A percentile compares a stretch with the other conserved stretches of the same genome.
Evolutionary conservation across 805 yeast species (phyloP).

Genomic region (Barnettozyma populi): DNA sequence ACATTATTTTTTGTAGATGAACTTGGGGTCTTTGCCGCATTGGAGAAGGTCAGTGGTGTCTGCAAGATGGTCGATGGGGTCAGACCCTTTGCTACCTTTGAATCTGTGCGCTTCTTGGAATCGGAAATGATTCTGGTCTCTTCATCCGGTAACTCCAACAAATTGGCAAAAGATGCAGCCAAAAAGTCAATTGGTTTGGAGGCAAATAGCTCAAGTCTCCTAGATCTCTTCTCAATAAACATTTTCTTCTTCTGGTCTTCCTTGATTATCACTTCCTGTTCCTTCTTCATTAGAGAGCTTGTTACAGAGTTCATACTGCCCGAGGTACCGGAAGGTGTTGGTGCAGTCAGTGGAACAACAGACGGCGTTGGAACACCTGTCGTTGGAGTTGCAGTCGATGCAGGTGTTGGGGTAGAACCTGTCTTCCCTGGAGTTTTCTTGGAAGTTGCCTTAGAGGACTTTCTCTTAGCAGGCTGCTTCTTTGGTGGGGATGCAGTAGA

Average conservation of each 20-base stretch:
- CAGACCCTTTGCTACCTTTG: slow-evolving; percentile 21
- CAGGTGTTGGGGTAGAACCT: slow-evolving; percentile 7
- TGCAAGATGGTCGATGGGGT: slow-evolving; percentile 27
- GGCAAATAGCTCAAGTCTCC: slow-evolving; percentile 20
- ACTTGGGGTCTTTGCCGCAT: slow-evolving; percentile 22
- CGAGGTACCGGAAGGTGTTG: slow-evolving; percentile 3
- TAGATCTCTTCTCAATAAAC: slow-evolving; percentile 17
- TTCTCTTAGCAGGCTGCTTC: slow-evolving; percentile 14
- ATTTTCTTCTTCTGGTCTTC: slow-evolving; percentile 15
- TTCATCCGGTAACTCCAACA: slow-evolving; percentile 23
- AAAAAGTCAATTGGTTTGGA: slow-evolving; percentile 21
- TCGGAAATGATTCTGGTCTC: slow-evolving; percentile 20
- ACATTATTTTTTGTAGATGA: slow-evolving; percentile 15
- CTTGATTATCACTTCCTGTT: slow-evolving; percentile 19
- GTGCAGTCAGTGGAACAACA: slow-evolving; percentile 1
- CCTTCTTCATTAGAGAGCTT: slow-evolving; percentile 21
- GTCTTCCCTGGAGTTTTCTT: slow-evolving; percentile 16
- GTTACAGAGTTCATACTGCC: slow-evolving; percentile 3
- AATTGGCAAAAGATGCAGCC: slow-evolving; percentile 23
- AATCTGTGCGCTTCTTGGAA: slow-evolving; percentile 14
- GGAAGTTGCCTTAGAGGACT: slow-evolving; percentile 8
- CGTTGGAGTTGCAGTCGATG: not conserved
- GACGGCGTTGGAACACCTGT: slow-evolving; percentile 3
- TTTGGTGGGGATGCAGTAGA: not conserved
- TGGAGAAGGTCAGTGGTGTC: slow-evolving; percentile 25